Evolutionary conservation across 164 flowering plant genomes (phyloP), one percentile per base, ranked within the genome.

Genomic region (Aristolochia contorta): DNA sequence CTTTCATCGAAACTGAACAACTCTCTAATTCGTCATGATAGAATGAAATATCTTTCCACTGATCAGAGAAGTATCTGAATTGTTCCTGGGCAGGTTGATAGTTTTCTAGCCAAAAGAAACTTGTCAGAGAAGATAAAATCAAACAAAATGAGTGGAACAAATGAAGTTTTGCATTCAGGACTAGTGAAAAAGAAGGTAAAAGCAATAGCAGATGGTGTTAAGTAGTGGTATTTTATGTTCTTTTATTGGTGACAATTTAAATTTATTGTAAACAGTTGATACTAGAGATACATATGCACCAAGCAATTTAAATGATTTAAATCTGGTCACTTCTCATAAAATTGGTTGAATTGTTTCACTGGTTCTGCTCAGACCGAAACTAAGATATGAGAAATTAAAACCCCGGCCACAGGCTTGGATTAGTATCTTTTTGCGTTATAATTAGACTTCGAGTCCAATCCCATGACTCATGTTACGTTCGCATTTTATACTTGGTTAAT

Each of bases 171-270:
- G 25, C 66, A 30, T 12, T 59, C 68, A 49, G 80, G 74, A 51
- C 49, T 73, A 47, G 69, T 75, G 24, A 69, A 74, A 61, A 88
- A 82, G 73, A 85, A 85, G 66, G 67, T 75, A 14, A 86, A 84
- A 71, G 81, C 77, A 63, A 54, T 76, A 57, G 89, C 79, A 60
- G 95, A 86, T 59, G 81, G 79, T 60, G 55, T 76, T 9, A 89
- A 80, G 96, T 77, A 61, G 20, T 19, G 19, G 19, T 8, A 19
- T 50, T 58, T 9, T 22, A 43, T 20, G 54, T 18, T 51, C 56
- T 27, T 37, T 37, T 37, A 37, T 37, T 37, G 43, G 43, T 18
- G 53, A 49, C 22, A 49, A 18, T 20, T 20, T 13, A 5, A 49
- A 49, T 49, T 49, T 18, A 49, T 20, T 18, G 53, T 49, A 20